phyloP scores from a whole-genome alignment of 495 filamentous ascomycete species.

The Friedmanniomyces endolithicus region DNA sequence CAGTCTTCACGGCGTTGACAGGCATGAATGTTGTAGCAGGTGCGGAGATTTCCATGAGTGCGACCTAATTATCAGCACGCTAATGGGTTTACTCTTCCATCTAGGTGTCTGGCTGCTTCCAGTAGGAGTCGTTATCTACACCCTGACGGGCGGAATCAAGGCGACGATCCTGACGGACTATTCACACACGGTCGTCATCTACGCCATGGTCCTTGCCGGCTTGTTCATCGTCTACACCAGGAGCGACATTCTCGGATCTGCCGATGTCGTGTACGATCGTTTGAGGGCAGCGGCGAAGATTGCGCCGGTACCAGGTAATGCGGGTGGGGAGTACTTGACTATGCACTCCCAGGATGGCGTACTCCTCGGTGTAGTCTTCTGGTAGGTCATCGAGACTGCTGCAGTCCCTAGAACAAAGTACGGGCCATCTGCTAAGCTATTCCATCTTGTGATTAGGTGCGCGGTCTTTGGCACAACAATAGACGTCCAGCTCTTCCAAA shows the following conservation, averaged over 20 bases:
- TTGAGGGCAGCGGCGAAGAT: neutral
- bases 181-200: neutral
- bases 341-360: constrained; percentile 1
- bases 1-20: neutral
- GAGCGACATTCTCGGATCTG: neutral
- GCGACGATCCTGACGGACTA: neutral
- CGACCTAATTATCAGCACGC: too few relatives aligned
- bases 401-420: too few relatives aligned
- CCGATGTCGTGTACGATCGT: neutral
- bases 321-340: constrained; percentile 1
- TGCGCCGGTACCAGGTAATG: neutral
- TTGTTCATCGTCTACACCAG: neutral
- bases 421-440: too few relatives aligned
- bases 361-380: neutral
- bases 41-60: too few relatives aligned
- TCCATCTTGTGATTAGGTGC: too few relatives aligned
- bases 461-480: constrained; percentile 2
- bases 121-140: neutral
- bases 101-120: neutral
- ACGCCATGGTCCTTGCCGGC: neutral
- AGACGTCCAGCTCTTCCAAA: constrained; percentile 6
- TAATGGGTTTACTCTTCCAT: too few relatives aligned
- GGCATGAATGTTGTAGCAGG: neutral
- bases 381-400: neutral
- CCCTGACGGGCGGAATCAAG: neutral